These are phyloP conservation scores for Pseudodiploospora longispora DNA, from an alignment of 2,329 filamentous ascomycete species.

Conservation along the genomic window DNA sequence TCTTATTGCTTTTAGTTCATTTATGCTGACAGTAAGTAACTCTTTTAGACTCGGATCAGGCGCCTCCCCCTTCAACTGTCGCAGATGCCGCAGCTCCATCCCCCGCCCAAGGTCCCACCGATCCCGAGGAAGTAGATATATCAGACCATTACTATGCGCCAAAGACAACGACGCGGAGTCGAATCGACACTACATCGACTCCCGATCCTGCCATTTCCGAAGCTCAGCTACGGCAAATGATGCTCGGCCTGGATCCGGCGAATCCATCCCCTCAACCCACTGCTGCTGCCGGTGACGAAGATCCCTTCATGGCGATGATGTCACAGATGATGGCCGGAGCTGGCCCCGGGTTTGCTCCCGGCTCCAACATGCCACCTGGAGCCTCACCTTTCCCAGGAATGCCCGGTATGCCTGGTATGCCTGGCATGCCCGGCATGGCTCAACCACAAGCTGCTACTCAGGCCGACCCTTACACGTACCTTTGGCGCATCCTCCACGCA, in stretches of 20 bases:
- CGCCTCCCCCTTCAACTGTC: slow-evolving; percentile 3
- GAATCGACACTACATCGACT: slow-evolving; percentile 25
- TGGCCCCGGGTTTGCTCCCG: slow-evolving; percentile 23
- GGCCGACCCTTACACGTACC: slow-evolving; percentile 31
- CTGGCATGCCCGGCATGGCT: slow-evolving; percentile 25
- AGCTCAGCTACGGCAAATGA: slow-evolving; percentile 56
- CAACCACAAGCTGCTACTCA: slow-evolving; percentile 25
- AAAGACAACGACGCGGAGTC: slow-evolving; percentile 20
- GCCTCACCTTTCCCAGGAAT: slow-evolving; percentile 29
- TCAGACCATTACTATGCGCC: slow-evolving; percentile 64
- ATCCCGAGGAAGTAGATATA: slow-evolving; percentile 72
- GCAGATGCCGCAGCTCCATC: slow-evolving; percentile 21
- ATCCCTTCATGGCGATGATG: slow-evolving; percentile 56
- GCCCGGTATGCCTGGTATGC: slow-evolving; percentile 15
- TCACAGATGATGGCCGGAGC: slow-evolving; percentile 54
- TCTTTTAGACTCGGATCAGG: slow-evolving; percentile 8
- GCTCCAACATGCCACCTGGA: slow-evolving; percentile 18
- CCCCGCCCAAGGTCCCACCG: slow-evolving; percentile 30
- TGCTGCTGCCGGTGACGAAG: slow-evolving; percentile 19
- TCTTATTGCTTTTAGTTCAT: neutral
- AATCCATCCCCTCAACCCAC: slow-evolving; percentile 18
- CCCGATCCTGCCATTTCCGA: slow-evolving; percentile 38
- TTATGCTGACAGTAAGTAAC: neutral
- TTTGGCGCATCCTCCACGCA: slow-evolving; percentile 70
- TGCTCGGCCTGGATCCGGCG: slow-evolving; percentile 45